A percentile compares a stretch with the other conserved stretches of the same genome.
phyloP scores from a whole-genome alignment of 2,329 filamentous ascomycete species.

The Aureobasidium sp. region DNA sequence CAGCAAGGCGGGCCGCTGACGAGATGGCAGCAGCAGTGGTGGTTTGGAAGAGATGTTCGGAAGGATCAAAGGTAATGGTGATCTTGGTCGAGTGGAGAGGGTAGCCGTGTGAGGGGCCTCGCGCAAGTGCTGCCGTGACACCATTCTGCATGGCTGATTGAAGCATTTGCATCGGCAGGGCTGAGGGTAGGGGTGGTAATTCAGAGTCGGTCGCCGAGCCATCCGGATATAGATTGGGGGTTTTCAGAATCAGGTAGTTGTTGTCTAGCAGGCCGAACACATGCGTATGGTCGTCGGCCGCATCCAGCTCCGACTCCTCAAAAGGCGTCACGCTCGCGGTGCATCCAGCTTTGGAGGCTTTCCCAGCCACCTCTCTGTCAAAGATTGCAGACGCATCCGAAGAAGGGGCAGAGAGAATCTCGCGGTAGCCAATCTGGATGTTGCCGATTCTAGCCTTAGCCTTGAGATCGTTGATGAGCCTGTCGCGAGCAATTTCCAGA shows the following conservation, averaged over 20 bases:
- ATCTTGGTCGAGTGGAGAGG: constrained; percentile 73
- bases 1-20: constrained; percentile 60
- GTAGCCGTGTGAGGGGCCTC: constrained; percentile 73
- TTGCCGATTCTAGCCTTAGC: constrained; percentile 76
- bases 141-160: constrained; percentile 64
- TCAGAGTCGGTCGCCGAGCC: constrained; percentile 35
- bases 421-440: constrained; percentile 93
- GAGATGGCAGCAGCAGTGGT: constrained; percentile 62
- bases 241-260: constrained; percentile 58
- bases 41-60: constrained; percentile 57
- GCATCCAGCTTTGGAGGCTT: constrained; percentile 70
- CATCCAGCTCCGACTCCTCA: constrained; percentile 24
- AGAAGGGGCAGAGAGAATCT: constrained; percentile 60
- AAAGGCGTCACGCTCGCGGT: constrained; percentile 61
- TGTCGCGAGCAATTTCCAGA: constrained; percentile 83
- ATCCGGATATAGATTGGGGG: constrained; percentile 43
- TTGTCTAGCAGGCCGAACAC: constrained; percentile 51
- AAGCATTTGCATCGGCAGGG: constrained; percentile 45
- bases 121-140: constrained; percentile 71
- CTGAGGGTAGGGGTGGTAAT: constrained; percentile 46
- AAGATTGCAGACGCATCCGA: constrained; percentile 56
- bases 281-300: constrained; percentile 27
- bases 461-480: constrained; percentile 83
- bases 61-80: constrained; percentile 60
- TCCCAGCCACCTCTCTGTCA: constrained; percentile 74